Evolutionary conservation across 345 rosid species (phyloP).

Genomic region (Populus alba): DNA sequence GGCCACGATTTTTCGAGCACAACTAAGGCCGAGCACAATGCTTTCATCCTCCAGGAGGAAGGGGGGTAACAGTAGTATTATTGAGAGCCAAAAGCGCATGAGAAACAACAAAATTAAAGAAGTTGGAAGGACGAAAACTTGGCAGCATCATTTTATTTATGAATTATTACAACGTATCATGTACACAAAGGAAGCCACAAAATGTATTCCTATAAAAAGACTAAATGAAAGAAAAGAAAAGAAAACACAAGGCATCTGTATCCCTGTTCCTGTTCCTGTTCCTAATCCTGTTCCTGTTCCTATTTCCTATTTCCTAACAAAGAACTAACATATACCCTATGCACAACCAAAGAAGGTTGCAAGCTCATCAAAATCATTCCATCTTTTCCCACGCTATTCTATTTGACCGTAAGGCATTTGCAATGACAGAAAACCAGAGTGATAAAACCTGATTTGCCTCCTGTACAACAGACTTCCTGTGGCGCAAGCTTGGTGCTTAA

Average conservation of each 20-base stretch:
- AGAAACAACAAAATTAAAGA: no score
- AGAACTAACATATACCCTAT: background rate
- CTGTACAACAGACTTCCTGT: background rate
- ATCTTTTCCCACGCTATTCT: background rate
- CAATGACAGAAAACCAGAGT: background rate
- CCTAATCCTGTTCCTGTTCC: no score
- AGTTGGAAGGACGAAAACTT: background rate
- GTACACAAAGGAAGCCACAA: background rate
- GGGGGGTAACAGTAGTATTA: no score
- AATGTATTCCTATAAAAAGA: background rate
- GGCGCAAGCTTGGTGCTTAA: background rate
- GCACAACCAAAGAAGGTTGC: background rate
- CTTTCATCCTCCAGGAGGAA: no score
- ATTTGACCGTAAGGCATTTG: background rate
- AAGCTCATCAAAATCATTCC: background rate
- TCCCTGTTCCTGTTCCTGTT: background rate
- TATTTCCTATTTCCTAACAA: background rate
- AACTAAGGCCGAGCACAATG: no score
- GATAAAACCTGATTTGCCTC: background rate
- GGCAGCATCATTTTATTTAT: background rate
- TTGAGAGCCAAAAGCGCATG: no score
- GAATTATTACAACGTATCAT: conserved; percentile 3
- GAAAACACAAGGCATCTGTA: background rate
- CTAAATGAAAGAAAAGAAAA: background rate
- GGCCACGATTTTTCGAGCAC: no score